Conservation (phyloP, 2,329 filamentous ascomycete species). For the Claviceps purpurea region DNA sequence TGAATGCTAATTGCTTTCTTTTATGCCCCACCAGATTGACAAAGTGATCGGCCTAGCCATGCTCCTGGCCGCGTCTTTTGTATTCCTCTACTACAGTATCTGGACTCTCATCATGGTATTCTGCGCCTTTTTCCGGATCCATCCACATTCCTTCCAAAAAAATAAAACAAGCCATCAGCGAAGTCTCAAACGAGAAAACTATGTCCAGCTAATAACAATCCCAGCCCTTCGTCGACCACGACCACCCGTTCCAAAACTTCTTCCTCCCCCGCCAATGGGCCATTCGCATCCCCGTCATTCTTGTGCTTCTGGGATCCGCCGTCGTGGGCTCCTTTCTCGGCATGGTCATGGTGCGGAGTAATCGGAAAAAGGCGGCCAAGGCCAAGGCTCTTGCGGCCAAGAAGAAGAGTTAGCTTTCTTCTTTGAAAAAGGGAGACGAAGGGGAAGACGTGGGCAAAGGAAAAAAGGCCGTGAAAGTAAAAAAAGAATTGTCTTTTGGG, state of each 20-base stretch:
- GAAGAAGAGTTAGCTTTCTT: conserved; percentile 59
- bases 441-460: background rate
- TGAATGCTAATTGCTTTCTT: background rate
- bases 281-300: conserved; percentile 93
- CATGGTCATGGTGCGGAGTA: conserved; percentile 97
- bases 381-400: conserved; percentile 67
- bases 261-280: conserved; percentile 98
- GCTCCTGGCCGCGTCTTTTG: conserved; percentile 50
- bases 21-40: conserved; percentile 55
- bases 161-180: too few species aligned
- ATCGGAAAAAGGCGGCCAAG: conserved; percentile 94
- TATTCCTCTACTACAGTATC: conserved; percentile 80
- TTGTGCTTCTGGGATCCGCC: conserved; percentile 80
- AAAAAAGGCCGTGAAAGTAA: background rate
- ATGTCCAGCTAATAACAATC: background rate
- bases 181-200: background rate
- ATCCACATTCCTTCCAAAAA: background rate
- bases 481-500: background rate
- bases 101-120: conserved; percentile 95
- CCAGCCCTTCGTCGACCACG: conserved; percentile 92
- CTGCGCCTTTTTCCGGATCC: conserved; percentile 2
- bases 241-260: conserved; percentile 84
- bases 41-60: conserved; percentile 60
- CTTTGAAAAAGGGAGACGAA: too few species aligned
- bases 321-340: conserved; percentile 93